These are phyloP conservation scores for Cryptococcus sp. DNA, from an alignment of 1,284 basidiomycete species.

Conservation along the genomic window DNA sequence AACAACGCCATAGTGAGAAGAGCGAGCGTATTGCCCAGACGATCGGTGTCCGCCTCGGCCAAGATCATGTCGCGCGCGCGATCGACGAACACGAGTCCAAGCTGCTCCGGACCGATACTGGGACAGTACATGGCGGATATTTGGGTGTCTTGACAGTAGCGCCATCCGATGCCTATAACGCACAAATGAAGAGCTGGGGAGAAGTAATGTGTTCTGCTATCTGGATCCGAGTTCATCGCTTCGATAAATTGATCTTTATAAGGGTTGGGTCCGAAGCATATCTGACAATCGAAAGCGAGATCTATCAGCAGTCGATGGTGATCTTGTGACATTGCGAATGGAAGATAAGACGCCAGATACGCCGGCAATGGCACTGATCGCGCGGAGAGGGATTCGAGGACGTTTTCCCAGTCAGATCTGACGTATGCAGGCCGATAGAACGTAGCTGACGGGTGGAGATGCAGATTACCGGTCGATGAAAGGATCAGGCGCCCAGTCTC, in stretches of 20 bases:
- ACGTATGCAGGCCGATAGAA: slow-evolving; percentile 28
- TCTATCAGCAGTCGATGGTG: slow-evolving; percentile 24
- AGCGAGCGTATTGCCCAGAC: slow-evolving; percentile 22
- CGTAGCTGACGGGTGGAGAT: slow-evolving; percentile 28
- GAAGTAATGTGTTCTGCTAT: slow-evolving; percentile 19
- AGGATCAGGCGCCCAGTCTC: slow-evolving; percentile 25
- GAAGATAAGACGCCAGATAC: slow-evolving; percentile 29
- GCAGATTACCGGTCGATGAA: slow-evolving; percentile 23
- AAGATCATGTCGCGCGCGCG: slow-evolving; percentile 18
- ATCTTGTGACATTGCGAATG: slow-evolving; percentile 22
- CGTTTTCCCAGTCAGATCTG: slow-evolving; percentile 25
- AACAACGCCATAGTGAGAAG: slow-evolving; percentile 18
- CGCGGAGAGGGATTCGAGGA: slow-evolving; percentile 7
- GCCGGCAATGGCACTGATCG: slow-evolving; percentile 14
- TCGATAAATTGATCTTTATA: slow-evolving; percentile 22
- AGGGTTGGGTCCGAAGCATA: slow-evolving; percentile 22
- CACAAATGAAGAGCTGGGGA: slow-evolving; percentile 25
- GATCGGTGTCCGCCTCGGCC: slow-evolving; percentile 16
- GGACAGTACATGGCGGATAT: slow-evolving; percentile 22
- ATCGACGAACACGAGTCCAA: slow-evolving; percentile 20
- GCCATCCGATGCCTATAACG: slow-evolving; percentile 25
- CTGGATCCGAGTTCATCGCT: slow-evolving; percentile 22
- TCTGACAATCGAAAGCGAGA: slow-evolving; percentile 19
- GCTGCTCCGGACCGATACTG: neutral
- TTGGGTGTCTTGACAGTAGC: slow-evolving; percentile 17